phyloP scores from a whole-genome alignment of 108 stramenopile species.

The Parietichytrium sp. region DNA sequence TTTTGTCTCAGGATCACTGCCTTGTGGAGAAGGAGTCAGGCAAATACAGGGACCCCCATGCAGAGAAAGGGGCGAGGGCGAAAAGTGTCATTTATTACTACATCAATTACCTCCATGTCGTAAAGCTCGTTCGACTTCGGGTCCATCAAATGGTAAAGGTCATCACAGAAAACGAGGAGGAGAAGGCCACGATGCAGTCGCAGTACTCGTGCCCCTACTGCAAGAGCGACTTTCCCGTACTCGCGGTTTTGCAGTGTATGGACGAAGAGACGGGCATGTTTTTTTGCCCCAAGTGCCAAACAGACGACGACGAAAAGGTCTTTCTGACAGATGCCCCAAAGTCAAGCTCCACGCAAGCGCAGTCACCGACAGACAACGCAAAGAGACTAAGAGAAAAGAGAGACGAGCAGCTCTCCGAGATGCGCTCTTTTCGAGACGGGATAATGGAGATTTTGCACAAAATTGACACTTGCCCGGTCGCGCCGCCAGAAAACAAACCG shows the following conservation, averaged over 20 bases:
- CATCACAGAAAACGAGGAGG: neutral
- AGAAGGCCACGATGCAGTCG: neutral
- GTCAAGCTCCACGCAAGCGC: neutral
- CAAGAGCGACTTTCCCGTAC: neutral
- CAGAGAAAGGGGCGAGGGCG: neutral
- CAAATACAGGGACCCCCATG: neutral
- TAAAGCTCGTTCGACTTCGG: constrained; percentile 12
- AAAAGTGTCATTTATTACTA: constrained; percentile 20
- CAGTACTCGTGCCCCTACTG: constrained; percentile 11
- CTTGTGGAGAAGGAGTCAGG: neutral
- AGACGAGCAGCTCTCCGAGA: constrained; percentile 2
- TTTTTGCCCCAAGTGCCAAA: neutral
- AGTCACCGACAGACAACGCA: too few relatives aligned
- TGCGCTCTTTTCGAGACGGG: neutral
- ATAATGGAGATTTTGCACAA: neutral
- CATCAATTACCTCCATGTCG: neutral
- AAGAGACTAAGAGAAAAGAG: neutral
- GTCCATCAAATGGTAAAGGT: neutral
- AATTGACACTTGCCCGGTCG: neutral
- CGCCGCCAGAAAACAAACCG: neutral
- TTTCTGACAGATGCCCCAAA: neutral
- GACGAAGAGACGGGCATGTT: constrained; percentile 32
- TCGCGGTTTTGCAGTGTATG: neutral
- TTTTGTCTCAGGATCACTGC: constrained; percentile 32
- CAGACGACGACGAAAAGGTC: constrained; percentile 7